Evolutionary conservation across 495 filamentous ascomycete genomes (phyloP), one percentile per base, ranked within the genome.

Genomic region (Penicillium herquei): DNA sequence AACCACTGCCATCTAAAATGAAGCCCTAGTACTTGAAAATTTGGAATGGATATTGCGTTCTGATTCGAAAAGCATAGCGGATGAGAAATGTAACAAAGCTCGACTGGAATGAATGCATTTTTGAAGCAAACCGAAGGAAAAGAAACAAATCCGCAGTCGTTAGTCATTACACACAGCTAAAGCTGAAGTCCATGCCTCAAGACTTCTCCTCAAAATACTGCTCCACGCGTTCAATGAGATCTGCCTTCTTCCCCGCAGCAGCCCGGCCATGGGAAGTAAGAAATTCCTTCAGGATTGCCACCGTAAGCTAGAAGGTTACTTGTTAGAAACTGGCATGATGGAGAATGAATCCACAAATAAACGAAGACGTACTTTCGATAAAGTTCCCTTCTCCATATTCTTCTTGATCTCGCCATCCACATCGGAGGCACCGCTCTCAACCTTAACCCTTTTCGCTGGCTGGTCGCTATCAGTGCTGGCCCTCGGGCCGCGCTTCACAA

Each of bases 141-240:
- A 26, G 21, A 26, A 26, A 26, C 21, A 26, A 26, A 4, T 26
- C 21, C 2, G 21, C 21, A 26, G 21, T 58, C 63, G 30, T 59
- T 31, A 65, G 39, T 63, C 63, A 43, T 65, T 55, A 63, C 47
- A 9, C 16, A 7, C 30, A 10, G 7, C 7, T 12, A 6, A 39
- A 46, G 21, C 21, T 26, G 21, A 26, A 16, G 18, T 26, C 30
- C 26, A 32, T 30, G 7, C 3, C n/a, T 52, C 39, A 63, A 35
- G 9, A 63, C 57, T 83, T 84, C 33, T 68, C 56, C 64, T 95
- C 91, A 51, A 93, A 84, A 70, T 82, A 90, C 57, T 86, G 80
- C 66, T 93, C 88, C 13, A 96, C 77, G 39, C 83, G 83, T 42
- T 92, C 89, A 3, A 96, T 69, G 13, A 97, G 74, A 44, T 94